phyloP scores from a whole-genome alignment of 768 basidiomycete genomes.

The Tricholoma bakamatsutake region DNA sequence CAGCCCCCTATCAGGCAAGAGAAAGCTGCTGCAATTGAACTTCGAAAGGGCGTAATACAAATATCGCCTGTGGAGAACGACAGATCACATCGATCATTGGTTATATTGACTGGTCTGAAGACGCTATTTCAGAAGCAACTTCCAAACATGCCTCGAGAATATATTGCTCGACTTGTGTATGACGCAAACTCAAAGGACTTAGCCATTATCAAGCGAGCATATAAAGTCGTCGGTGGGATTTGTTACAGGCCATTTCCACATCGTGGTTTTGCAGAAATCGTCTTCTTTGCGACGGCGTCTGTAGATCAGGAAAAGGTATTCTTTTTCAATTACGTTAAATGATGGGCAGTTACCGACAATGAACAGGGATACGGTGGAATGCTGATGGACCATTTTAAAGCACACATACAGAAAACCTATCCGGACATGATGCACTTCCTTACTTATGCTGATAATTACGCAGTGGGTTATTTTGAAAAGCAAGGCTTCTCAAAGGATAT shows the following conservation, averaged over 20 bases:
- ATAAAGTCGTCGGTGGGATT: slow-evolving; percentile 96
- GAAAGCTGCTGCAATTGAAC: slow-evolving; percentile 75
- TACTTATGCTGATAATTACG: slow-evolving; percentile 98
- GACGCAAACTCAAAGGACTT: slow-evolving; percentile 89
- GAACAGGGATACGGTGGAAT: slow-evolving; percentile 94
- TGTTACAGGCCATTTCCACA: slow-evolving; percentile 96
- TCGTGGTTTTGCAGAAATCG: slow-evolving; percentile 94
- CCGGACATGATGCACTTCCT: slow-evolving; percentile 91
- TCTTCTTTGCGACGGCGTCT: slow-evolving; percentile 96
- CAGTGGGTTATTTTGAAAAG: slow-evolving; percentile 98
- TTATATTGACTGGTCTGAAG: slow-evolving; percentile 92
- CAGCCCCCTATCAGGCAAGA: slow-evolving; percentile 58
- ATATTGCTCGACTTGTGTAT: slow-evolving; percentile 92
- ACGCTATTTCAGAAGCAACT: slow-evolving; percentile 96
- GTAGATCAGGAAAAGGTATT: slow-evolving; percentile 95
- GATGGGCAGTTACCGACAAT: neutral
- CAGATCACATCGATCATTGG: slow-evolving; percentile 61
- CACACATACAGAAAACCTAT: slow-evolving; percentile 78
- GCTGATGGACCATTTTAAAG: slow-evolving; percentile 98
- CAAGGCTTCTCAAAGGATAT: slow-evolving; percentile 99
- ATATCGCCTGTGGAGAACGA: slow-evolving; percentile 86
- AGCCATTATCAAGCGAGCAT: slow-evolving; percentile 92
- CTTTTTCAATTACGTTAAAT: neutral
- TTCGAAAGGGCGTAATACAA: slow-evolving; percentile 77
- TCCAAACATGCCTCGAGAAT: slow-evolving; percentile 98